These are phyloP conservation scores for Arthrobotrys sinensis DNA, from an alignment of 2,329 filamentous ascomycete species.

Conservation along the genomic window DNA sequence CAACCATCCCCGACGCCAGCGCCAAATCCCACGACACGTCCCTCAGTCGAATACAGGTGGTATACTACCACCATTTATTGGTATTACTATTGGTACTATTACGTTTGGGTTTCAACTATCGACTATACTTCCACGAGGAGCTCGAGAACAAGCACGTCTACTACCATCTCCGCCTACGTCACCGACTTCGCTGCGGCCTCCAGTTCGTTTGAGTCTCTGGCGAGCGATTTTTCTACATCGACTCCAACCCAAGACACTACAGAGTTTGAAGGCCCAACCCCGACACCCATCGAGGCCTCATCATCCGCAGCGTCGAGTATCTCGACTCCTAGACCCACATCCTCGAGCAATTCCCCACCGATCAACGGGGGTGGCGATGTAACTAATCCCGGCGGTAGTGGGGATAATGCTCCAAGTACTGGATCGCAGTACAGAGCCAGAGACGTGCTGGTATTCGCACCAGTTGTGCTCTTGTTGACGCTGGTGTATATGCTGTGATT, in stretches of 20 bases:
- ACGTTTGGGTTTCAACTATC: slow-evolving; percentile 44
- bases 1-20: slow-evolving; percentile 23
- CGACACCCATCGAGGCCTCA: slow-evolving; percentile 16
- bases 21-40: slow-evolving; percentile 8
- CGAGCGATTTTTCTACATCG: slow-evolving; percentile 28
- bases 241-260: slow-evolving; percentile 47
- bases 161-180: slow-evolving; percentile 42
- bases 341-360: not conserved
- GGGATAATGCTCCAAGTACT: slow-evolving; percentile 16
- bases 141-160: slow-evolving; percentile 34
- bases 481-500: slow-evolving; percentile 47
- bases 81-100: slow-evolving; percentile 60
- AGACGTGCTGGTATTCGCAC: slow-evolving; percentile 47
- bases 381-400: not conserved
- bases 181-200: slow-evolving; percentile 18
- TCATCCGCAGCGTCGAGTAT: slow-evolving; percentile 7
- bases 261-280: slow-evolving; percentile 40
- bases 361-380: not conserved
- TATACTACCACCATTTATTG: slow-evolving; percentile 56
- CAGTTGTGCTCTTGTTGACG: slow-evolving; percentile 39
- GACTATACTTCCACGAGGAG: slow-evolving; percentile 52
- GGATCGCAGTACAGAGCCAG: slow-evolving; percentile 43
- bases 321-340: slow-evolving; percentile 3
- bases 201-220: slow-evolving; percentile 38
- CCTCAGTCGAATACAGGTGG: slow-evolving; percentile 38